Percentiles rank a stretch among this genome's conserved stretches.
Evolutionary conservation across 768 basidiomycete genomes (phyloP).

Genomic region (Strobilomyces confusus): DNA sequence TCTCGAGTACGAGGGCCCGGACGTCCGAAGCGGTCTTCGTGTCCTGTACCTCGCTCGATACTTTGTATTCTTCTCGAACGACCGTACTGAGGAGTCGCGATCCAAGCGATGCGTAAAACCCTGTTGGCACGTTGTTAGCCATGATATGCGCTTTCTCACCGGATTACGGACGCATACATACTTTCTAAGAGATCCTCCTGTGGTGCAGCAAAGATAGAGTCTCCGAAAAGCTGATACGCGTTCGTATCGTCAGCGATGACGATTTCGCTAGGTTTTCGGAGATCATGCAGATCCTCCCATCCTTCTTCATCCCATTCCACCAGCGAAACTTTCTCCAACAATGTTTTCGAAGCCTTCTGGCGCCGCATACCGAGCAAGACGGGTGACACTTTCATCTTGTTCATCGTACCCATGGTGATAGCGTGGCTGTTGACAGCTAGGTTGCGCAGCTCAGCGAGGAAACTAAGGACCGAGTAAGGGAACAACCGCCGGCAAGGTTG

Average conservation of each 20-base stretch:
- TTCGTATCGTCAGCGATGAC: constrained; percentile 87
- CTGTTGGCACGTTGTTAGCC: constrained; percentile 31
- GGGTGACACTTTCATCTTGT: constrained; percentile 64
- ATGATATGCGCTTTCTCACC: background rate
- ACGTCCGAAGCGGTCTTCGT: constrained; percentile 48
- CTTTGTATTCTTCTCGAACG: constrained; percentile 74
- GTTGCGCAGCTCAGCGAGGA: constrained; percentile 76
- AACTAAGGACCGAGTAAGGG: constrained; percentile 43
- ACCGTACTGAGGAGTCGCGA: constrained; percentile 67
- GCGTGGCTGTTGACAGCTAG: constrained; percentile 69
- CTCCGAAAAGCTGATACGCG: constrained; percentile 73
- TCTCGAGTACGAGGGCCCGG: constrained; percentile 67
- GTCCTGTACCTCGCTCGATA: constrained; percentile 47
- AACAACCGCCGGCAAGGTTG: background rate
- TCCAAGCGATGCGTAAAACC: constrained; percentile 75
- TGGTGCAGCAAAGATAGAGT: constrained; percentile 70
- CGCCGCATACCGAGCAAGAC: constrained; percentile 76
- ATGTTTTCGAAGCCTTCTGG: constrained; percentile 32
- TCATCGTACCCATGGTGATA: constrained; percentile 45
- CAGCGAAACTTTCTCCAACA: constrained; percentile 17
- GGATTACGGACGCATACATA: constrained; percentile 23
- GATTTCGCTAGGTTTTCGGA: constrained; percentile 65
- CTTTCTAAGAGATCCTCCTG: constrained; percentile 92
- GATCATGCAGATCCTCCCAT: constrained; percentile 68
- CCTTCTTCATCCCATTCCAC: constrained; percentile 58